A percentile compares a stretch with the other conserved stretches of the same genome.
phyloP scores from a whole-genome alignment of 768 basidiomycete species.

The Amanita muscaria region DNA sequence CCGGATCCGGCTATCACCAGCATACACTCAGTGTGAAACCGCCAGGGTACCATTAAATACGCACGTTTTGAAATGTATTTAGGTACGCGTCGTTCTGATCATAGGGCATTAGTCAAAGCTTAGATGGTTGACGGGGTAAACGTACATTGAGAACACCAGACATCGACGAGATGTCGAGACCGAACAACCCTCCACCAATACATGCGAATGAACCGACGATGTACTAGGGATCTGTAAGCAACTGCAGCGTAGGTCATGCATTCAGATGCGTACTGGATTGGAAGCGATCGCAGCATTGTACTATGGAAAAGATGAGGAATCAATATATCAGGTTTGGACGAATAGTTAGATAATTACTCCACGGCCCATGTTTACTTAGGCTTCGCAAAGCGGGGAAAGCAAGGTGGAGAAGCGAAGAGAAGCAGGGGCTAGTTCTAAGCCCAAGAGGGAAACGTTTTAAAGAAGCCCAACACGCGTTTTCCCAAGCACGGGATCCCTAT shows the following conservation, averaged over 20 bases:
- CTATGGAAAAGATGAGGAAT: no score
- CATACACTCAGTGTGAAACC: no score
- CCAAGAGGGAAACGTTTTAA: no score
- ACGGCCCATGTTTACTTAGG: no score
- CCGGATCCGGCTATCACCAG: conserved; percentile 44
- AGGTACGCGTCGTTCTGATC: conserved; percentile 31
- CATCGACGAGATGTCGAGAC: conserved; percentile 79
- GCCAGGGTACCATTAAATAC: no score
- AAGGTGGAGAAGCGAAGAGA: no score
- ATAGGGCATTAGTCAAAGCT: background rate
- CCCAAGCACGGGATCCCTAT: no score
- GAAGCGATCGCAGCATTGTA: conserved; percentile 28
- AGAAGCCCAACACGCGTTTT: no score
- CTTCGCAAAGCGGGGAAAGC: no score
- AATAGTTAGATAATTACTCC: no score
- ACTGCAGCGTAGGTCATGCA: background rate
- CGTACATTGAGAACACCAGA: conserved; percentile 53
- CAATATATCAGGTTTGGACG: no score
- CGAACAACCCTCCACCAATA: conserved; percentile 73
- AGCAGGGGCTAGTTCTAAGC: no score
- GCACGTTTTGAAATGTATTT: conserved; percentile 29
- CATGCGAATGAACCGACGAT: conserved; percentile 75
- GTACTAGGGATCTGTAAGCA: conserved; percentile 42
- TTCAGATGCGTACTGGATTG: conserved; percentile 16
- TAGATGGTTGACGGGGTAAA: background rate